Evolutionary conservation across 2,329 filamentous ascomycete species (phyloP), one percentile per base, ranked within the genome.

Genomic region (Ophiocordyceps camponoti-rufipedis): DNA sequence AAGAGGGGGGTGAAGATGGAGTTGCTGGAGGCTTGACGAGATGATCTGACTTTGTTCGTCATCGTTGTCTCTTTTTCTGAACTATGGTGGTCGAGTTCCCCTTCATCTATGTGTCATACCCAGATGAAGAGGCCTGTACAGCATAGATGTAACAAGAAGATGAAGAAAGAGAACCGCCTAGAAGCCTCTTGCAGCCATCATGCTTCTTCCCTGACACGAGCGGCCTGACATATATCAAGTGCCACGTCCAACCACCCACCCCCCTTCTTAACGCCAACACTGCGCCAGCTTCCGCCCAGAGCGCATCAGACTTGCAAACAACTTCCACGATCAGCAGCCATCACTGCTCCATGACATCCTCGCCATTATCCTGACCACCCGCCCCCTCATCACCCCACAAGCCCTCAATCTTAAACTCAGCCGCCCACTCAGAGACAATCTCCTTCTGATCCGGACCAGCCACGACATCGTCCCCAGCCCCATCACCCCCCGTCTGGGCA

Each of bases 391-490:
- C 80, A 11, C 85, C 87, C 83, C 85, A 96, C 13, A 98, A 66
- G 2, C 86, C 91, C 50, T 95, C 91, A 9, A 98, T 72, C 68
- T 89, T 88, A 65, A 98, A 96, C 63, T 96, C 89, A 55, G 85
- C 79, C 8, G 88, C 85, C 87, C 89, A 94, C 60, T 93, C 81
- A 11, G 82, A 84, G 46, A 96, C 87, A 60, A 96, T 85, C 64
- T 86, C 68, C 68, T 93, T 87, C 61, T 93, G 79, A 52, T 86
- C 77, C 50, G 74, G 69, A 53, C 23, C 23, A 5, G 69, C 60
- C 45, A 67, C 61, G 44, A 67, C 64, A 45, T 69, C 63, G 48
- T 69, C 63, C 44, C 62, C 61, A 9, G 56, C 14, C 4, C 61
- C 50, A 66, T 54, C 11, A 53, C 55, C n/a, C 58, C 52, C 39